Base-by-base conservation (phyloP, 805 yeast species). In the Zygotorulaspora sp. region DNA sequence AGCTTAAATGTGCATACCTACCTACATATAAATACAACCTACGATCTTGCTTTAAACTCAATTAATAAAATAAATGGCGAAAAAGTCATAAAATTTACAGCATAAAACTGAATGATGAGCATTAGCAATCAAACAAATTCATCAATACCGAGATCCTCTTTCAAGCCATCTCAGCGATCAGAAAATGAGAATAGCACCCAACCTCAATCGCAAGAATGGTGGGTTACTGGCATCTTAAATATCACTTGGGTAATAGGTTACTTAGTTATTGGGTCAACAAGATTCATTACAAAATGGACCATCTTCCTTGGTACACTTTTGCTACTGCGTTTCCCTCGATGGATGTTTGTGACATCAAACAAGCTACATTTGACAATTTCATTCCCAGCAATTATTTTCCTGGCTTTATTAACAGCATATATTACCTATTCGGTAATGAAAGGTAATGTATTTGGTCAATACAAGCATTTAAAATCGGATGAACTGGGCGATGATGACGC, bases 361-460 rank as follows among this genome's bases (percentile, higher is more conserved):
- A 41, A 43, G 12, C 30, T 47, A 14, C 48, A 42, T 27, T 38
- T 49, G 30, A 47, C 55, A 7, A 41, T 51, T 9, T 45, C 55
- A 7, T 49, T 52, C 28, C 41, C 50, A 3, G 29, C 41, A 11
- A 35, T 52, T 22, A 22, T 50, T 10, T 10, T 46, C 21, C 13
- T 49, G 17, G 35, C 40, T 10, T 32, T 43, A 3, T 16, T 48
- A 10, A 26, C 46, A 5, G 28, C 41, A 19, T 50, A 51, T 35
- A 27, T 44, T 16, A 42, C 48, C 9, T 50, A 52, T 34, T 40
- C 45, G 23, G 22, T 52, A 15, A 43, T 53, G 26, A 56, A 48
- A 31, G 50, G 40, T 10, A 48, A 50, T 24, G 45, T 52, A 5
- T 32, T 56, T 12, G 56, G 58, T 3, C 55, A 53, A 32, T 56